These are phyloP conservation scores for Nannochloropsis gaditana DNA, from an alignment of 108 stramenopile species.

Conservation along the genomic window DNA sequence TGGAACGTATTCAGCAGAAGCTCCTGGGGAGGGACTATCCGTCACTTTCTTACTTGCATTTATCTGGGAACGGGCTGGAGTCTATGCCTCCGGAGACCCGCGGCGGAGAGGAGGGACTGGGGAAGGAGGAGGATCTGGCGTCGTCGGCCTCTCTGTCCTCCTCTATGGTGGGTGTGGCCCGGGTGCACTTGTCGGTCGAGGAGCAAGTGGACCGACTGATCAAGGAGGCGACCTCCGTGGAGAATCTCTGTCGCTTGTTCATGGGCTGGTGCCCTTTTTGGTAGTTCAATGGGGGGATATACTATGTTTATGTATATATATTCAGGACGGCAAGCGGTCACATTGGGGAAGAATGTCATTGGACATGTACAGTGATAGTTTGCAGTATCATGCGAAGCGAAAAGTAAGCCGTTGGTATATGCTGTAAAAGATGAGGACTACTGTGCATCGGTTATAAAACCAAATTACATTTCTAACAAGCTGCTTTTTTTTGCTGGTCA, in stretches of 20 bases:
- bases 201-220: constrained; percentile 34
- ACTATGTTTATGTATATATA: too few relatives aligned
- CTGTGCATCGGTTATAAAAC: too few relatives aligned
- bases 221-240: constrained; percentile 29
- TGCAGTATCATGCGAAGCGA: too few relatives aligned
- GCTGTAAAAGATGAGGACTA: too few relatives aligned
- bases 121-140: not conserved
- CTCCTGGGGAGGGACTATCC: constrained; percentile 31
- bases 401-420: too few relatives aligned
- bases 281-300: not conserved
- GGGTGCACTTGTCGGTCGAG: not conserved
- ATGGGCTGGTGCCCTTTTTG: constrained; percentile 34
- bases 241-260: constrained; percentile 34
- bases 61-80: not conserved
- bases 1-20: constrained; percentile 32
- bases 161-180: not conserved
- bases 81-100: too few relatives aligned
- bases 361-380: too few relatives aligned
- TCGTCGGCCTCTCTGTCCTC: not conserved
- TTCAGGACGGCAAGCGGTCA: too few relatives aligned
- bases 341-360: too few relatives aligned
- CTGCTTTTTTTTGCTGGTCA: too few relatives aligned
- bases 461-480: too few relatives aligned
- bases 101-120: not conserved
- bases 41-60: not conserved